phyloP scores from a whole-genome alignment of 1,139 yeast species.

The Kluyveromyces sp. region DNA sequence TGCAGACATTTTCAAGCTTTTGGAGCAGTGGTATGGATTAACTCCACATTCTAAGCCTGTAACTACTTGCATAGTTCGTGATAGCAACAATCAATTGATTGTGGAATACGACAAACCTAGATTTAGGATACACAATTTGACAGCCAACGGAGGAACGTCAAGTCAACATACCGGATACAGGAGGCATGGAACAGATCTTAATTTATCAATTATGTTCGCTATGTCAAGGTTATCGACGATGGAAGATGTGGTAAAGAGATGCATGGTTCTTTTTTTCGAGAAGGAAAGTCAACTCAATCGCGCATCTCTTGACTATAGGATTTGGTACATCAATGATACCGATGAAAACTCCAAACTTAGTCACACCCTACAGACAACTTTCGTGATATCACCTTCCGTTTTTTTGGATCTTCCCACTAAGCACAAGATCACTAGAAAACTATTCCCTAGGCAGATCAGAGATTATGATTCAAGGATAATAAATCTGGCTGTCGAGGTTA shows the following conservation, averaged over 20 bases:
- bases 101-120: constrained; percentile 50
- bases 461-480: constrained; percentile 19
- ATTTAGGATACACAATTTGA: constrained; percentile 47
- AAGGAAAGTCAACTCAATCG: constrained; percentile 21
- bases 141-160: constrained; percentile 22
- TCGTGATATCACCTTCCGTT: constrained; percentile 24
- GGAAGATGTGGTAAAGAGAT: constrained; percentile 19
- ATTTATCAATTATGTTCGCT: constrained; percentile 16
- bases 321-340: constrained; percentile 30
- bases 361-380: constrained; percentile 15
- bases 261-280: constrained; percentile 21
- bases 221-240: constrained; percentile 21
- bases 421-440: constrained; percentile 21
- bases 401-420: constrained; percentile 26
- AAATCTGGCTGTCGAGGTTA: constrained; percentile 32
- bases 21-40: constrained; percentile 51
- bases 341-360: constrained; percentile 11
- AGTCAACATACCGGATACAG: constrained; percentile 11
- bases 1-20: constrained; percentile 38
- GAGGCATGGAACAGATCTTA: constrained; percentile 15
- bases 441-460: constrained; percentile 16
- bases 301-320: constrained; percentile 19
- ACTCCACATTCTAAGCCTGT: constrained; percentile 39
- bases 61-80: constrained; percentile 39
- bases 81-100: constrained; percentile 35